These are phyloP conservation scores for Cercospora beticola DNA, from an alignment of 2,329 filamentous ascomycete genomes.

Conservation along the genomic window DNA sequence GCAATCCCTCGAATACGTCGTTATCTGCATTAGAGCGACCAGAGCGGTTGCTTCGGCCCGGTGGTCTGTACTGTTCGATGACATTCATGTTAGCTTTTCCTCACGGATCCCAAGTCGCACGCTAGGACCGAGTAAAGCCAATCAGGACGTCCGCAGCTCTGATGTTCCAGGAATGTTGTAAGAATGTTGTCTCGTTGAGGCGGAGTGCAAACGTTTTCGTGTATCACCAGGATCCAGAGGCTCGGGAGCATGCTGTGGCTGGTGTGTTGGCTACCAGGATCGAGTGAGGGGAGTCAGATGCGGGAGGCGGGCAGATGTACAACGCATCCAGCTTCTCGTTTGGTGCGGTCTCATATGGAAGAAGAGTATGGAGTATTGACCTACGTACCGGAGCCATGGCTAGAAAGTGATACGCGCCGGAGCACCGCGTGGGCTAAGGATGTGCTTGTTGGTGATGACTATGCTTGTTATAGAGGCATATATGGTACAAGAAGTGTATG, in stretches of 20 bases:
- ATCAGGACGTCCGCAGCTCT: not conserved
- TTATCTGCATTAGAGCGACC: constrained; percentile 61
- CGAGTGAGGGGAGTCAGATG: not conserved
- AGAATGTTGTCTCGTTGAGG: not conserved
- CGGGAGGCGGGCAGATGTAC: not conserved
- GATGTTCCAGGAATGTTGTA: not conserved
- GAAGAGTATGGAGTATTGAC: not conserved
- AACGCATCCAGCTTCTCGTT: not conserved
- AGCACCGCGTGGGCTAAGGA: not conserved
- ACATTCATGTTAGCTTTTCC: constrained; percentile 22
- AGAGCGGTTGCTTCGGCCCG: constrained; percentile 58
- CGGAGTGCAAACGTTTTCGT: not conserved
- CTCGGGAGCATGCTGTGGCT: constrained; percentile 11
- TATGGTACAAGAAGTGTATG: not conserved
- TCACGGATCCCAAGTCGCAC: not conserved
- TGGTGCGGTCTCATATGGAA: not conserved
- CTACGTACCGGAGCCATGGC: constrained; percentile 18
- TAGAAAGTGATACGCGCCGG: not conserved
- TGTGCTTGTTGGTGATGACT: not conserved
- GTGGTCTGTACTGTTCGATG: constrained; percentile 53
- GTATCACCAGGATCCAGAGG: constrained; percentile 11
- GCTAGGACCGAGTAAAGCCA: not conserved
- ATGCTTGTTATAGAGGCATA: not conserved
- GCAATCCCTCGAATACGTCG: constrained; percentile 71
- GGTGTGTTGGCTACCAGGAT: constrained; percentile 7